Percentiles rank a stretch among this genome's conserved stretches.
Conservation (phyloP, 176 grass and related monocot species). For the Aegilops speltoides region DNA sequence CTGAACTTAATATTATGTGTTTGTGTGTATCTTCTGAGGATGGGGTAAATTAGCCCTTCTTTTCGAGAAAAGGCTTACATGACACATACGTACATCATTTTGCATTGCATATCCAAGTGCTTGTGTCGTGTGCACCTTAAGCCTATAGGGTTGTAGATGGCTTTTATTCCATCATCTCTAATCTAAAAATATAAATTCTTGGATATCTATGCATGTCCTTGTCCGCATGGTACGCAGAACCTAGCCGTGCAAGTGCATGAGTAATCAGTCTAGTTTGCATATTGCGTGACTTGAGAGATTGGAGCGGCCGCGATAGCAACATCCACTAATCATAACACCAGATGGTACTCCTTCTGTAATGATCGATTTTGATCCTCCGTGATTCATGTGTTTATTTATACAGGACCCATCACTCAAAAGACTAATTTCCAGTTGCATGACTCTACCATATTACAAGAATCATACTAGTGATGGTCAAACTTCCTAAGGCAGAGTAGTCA, state of each 20-base stretch:
- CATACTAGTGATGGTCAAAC: neutral
- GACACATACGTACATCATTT: neutral
- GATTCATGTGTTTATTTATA: conserved; percentile 2
- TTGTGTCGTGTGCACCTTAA: neutral
- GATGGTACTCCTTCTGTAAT: conserved; percentile 30
- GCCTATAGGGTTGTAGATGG: no score
- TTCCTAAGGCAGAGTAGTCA: neutral
- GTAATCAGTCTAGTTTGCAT: neutral
- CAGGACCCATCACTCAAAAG: neutral
- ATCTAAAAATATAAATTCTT: no score
- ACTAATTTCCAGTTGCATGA: neutral
- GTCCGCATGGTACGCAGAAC: neutral
- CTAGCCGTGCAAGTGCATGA: neutral
- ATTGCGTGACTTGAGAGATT: neutral
- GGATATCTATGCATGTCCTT: neutral
- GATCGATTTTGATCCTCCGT: conserved; percentile 27
- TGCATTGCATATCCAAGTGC: neutral
- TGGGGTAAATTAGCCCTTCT: no score
- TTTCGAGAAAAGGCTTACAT: no score
- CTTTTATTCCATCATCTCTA: no score
- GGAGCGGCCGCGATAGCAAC: neutral
- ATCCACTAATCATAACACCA: conserved; percentile 11
- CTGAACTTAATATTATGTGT: no score
- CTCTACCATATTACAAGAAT: neutral
- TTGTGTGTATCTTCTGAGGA: no score